Percentiles rank a stretch among this genome's conserved stretches.
phyloP scores from a whole-genome alignment of 208 protist species.

The Spironucleus salmonicida region DNA sequence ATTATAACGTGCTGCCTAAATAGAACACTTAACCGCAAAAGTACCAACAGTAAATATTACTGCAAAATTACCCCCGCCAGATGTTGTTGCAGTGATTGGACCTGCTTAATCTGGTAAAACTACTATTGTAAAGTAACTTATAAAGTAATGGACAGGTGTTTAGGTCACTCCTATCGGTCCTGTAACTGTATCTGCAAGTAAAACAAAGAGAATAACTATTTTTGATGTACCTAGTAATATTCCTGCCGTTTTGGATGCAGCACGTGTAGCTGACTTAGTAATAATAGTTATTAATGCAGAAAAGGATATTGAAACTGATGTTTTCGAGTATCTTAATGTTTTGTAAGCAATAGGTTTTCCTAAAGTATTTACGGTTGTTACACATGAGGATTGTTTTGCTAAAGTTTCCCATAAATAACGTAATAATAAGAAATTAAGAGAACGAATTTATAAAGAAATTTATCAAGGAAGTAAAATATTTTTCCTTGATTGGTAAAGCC shows the following conservation, averaged over 20 bases:
- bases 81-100: slow-evolving; percentile 10
- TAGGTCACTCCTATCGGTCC: background rate
- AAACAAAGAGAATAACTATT: slow-evolving; percentile 6
- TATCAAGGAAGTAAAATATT: background rate
- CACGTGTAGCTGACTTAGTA: background rate
- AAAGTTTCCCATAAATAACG: background rate
- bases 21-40: too few relatives aligned
- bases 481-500: background rate
- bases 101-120: background rate
- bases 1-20: too few relatives aligned
- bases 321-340: slow-evolving; percentile 24
- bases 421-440: background rate
- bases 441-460: slow-evolving; percentile 24
- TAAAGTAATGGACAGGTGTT: background rate
- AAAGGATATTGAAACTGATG: background rate
- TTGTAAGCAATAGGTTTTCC: slow-evolving; percentile 23
- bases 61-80: slow-evolving; percentile 1
- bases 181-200: background rate
- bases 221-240: slow-evolving; percentile 3
- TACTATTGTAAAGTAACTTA: background rate
- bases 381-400: background rate
- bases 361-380: slow-evolving; percentile 7
- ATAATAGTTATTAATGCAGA: slow-evolving; percentile 7
- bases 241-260: background rate
- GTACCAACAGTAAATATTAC: too few relatives aligned